These are phyloP conservation scores for Chaetoceros tenuissimus DNA, from an alignment of 108 stramenopile genomes.

Conservation along the genomic window DNA sequence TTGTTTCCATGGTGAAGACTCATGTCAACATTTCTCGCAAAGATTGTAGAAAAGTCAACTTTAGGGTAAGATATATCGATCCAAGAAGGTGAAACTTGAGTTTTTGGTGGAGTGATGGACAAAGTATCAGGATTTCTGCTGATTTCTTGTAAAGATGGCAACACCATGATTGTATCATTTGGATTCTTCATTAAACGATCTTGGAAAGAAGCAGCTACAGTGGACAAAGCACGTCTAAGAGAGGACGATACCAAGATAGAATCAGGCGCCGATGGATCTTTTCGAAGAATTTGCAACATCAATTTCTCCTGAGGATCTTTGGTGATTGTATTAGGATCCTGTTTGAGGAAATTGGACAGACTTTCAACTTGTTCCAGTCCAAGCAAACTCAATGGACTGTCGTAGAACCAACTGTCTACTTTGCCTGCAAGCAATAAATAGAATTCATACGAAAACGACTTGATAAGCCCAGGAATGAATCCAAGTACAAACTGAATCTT, in stretches of 20 bases:
- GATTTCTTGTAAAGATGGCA: slow-evolving; percentile 84
- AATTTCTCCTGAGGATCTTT: slow-evolving; percentile 14
- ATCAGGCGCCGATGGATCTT: slow-evolving; percentile 30
- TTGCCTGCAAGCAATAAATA: slow-evolving; percentile 75
- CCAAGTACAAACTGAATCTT: slow-evolving; percentile 45
- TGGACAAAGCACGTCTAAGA: slow-evolving; percentile 81
- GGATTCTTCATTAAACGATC: slow-evolving; percentile 49
- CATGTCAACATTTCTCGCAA: slow-evolving; percentile 58
- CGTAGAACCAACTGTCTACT: slow-evolving; percentile 83
- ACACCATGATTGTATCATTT: slow-evolving; percentile 58
- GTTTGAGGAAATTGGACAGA: slow-evolving; percentile 51
- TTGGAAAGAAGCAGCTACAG: slow-evolving; percentile 65
- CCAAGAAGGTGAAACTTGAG: slow-evolving; percentile 66
- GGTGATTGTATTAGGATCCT: neutral
- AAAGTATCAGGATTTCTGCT: slow-evolving; percentile 85
- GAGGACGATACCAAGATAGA: slow-evolving; percentile 69
- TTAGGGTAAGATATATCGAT: slow-evolving; percentile 46
- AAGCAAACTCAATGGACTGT: slow-evolving; percentile 56
- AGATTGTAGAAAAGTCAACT: slow-evolving; percentile 36
- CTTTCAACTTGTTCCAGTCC: slow-evolving; percentile 63
- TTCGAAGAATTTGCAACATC: slow-evolving; percentile 28
- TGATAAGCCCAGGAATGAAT: slow-evolving; percentile 74
- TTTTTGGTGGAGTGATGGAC: slow-evolving; percentile 69
- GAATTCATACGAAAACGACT: slow-evolving; percentile 51
- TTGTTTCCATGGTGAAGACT: slow-evolving; percentile 80